phyloP scores from a whole-genome alignment of 2,329 filamentous ascomycete genomes.

The Cylindrodendrum hubeiense region DNA sequence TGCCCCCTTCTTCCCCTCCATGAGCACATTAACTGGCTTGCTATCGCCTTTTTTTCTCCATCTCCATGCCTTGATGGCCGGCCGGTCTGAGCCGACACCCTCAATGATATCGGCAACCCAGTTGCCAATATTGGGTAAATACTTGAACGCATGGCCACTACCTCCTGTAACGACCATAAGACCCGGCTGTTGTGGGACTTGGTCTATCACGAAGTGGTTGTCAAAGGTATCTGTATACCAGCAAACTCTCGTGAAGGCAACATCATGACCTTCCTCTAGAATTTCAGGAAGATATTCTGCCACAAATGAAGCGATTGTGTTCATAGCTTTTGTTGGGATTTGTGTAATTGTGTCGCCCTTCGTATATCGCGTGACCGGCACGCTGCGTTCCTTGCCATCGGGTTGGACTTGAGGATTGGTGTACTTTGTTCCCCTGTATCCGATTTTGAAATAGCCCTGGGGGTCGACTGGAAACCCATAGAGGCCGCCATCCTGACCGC shows the following conservation, averaged over 20 bases:
- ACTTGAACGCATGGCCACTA: conserved; percentile 73
- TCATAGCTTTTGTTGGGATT: conserved; percentile 45
- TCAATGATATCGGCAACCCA: conserved; percentile 59
- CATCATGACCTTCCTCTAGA: conserved; percentile 45
- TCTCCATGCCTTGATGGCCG: conserved; percentile 21
- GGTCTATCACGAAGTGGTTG: conserved; percentile 49
- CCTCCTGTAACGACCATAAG: conserved; percentile 72
- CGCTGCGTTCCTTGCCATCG: conserved; percentile 53
- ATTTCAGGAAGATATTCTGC: conserved; percentile 59
- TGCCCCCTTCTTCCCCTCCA: conserved; percentile 12
- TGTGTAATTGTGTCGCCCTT: conserved; percentile 36
- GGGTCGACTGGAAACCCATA: conserved; percentile 62
- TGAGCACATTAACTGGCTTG: conserved; percentile 9
- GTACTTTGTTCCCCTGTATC: conserved; percentile 64
- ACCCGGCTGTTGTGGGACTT: conserved; percentile 65
- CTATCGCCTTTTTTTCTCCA: background rate
- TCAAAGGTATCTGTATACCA: conserved; percentile 52
- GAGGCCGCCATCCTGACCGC: conserved; percentile 51
- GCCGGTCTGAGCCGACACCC: conserved; percentile 9
- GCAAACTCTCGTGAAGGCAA: conserved; percentile 50
- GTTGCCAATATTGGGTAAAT: conserved; percentile 68
- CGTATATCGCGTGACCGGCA: conserved; percentile 55
- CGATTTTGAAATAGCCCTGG: conserved; percentile 61
- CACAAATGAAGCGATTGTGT: conserved; percentile 50
- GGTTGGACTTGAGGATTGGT: conserved; percentile 56